Base-by-base conservation (phyloP, 208 protist species). In the Trypanosoma avium region DNA sequence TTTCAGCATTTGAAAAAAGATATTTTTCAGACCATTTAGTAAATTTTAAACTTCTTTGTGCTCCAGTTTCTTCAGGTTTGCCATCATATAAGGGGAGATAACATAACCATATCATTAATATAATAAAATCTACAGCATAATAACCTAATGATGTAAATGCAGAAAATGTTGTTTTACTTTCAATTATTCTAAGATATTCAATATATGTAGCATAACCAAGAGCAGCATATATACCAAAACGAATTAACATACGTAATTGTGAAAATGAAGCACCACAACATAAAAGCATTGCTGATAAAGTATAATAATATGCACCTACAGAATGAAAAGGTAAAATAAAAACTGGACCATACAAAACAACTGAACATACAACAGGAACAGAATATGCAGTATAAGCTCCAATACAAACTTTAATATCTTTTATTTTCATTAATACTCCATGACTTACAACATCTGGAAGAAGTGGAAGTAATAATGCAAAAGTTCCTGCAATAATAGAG, bases 81-180 rank as follows among this genome's bases (percentile, higher is more conserved):
- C 81, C 82, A 12, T 79, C 45, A 61, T 88, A 94, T n/a, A 66
- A 60, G 0, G 76, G 70, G 12, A 91, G 50, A 67, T 94, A 94
- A 50, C 67, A 63, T 10, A 92, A 42, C 77, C 76, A 86, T 12
- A 69, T 58, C 6, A 65, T 43, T 24, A 92, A 65, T 26, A 78
- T 15, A 19, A 72, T 33, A 22, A 73, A 66, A 61, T 92, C 80
- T 9, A 73, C 32, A 2, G 68, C 22, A 42, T 70, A 75, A 47
- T 35, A 70, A 32, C 4, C n/a, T n/a, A 70, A 17, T 36, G 43
- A 57, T 13, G 3, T 13, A 29, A 56, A 4, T 27, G 33, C 32
- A 22, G 47, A 42, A 29, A 48, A 15, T 43, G 15, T 21, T 50
- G 56, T 54, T 19, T 48, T 17, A 9, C 24, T 36, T 1, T 42